Percentiles rank a stretch among this genome's conserved stretches.
phyloP scores from a whole-genome alignment of 2,329 filamentous ascomycete species.

The Aureobasidium sp. region DNA sequence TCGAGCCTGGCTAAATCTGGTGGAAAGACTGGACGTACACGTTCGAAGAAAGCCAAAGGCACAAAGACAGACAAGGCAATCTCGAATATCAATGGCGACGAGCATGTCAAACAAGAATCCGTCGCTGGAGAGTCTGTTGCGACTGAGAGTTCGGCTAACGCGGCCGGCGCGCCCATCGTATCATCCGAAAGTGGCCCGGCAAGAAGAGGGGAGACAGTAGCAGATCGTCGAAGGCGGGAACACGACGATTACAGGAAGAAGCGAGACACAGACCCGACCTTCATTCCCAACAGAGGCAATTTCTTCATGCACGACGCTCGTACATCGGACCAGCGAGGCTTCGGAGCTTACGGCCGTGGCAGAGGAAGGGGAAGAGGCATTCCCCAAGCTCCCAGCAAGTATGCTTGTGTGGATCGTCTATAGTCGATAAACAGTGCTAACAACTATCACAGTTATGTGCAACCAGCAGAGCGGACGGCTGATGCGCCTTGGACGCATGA shows the following conservation, averaged over 20 bases:
- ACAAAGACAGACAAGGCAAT: not conserved
- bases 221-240: slow-evolving; percentile 69
- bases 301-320: slow-evolving; percentile 96
- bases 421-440: not conserved
- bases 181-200: not conserved
- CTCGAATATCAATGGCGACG: not conserved
- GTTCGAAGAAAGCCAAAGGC: not conserved
- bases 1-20: not conserved
- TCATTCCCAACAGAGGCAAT: slow-evolving; percentile 85
- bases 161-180: slow-evolving; percentile 6
- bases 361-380: slow-evolving; percentile 44
- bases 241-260: slow-evolving; percentile 87
- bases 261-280: slow-evolving; percentile 80
- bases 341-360: slow-evolving; percentile 61
- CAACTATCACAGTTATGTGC: slow-evolving; percentile 14
- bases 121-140: not conserved
- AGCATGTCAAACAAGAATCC: not conserved
- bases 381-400: not conserved
- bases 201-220: slow-evolving; percentile 44
- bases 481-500: slow-evolving; percentile 86
- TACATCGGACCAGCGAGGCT: slow-evolving; percentile 68
- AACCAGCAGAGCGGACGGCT: slow-evolving; percentile 48
- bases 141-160: not conserved
- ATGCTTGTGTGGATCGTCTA: not conserved
- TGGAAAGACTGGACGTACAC: slow-evolving; percentile 13